Evolutionary conservation across 768 basidiomycete genomes (phyloP).

Genomic region (Tricholoma bakamatsutake): DNA sequence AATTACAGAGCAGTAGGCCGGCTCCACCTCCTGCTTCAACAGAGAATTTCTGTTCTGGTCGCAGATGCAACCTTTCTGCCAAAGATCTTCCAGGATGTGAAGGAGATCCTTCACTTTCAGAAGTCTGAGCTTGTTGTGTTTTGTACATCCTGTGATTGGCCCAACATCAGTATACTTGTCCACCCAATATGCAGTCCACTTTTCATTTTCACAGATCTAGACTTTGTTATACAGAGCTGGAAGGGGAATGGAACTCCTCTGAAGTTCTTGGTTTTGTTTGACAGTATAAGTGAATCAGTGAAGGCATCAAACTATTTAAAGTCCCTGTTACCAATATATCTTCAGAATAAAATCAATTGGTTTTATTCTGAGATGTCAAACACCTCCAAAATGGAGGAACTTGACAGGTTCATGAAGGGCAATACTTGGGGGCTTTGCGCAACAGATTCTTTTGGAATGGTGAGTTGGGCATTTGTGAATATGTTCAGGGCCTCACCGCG

Average conservation of each 20-base stretch:
- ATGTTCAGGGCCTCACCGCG: not conserved
- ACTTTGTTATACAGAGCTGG: no score
- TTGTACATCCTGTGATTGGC: not conserved
- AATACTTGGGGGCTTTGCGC: not conserved
- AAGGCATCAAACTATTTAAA: not conserved
- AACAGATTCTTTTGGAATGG: no score
- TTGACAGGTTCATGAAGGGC: not conserved
- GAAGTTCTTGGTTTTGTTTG: not conserved
- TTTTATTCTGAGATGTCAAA: no score
- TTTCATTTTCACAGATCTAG: no score
- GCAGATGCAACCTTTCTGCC: not conserved
- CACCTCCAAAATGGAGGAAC: conserved; percentile 5
- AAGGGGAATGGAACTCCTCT: not conserved
- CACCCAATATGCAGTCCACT: not conserved
- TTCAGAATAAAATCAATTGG: no score
- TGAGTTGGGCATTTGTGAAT: not conserved
- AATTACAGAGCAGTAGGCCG: no score
- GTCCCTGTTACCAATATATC: not conserved
- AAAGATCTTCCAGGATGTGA: not conserved
- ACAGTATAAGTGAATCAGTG: not conserved
- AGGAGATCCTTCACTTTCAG: not conserved
- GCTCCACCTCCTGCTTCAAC: no score
- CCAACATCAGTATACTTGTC: not conserved
- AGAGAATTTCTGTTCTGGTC: no score
- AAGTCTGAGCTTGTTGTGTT: not conserved